phyloP scores from a whole-genome alignment of 805 yeast genomes.

The Kazachstania psychrophila region DNA sequence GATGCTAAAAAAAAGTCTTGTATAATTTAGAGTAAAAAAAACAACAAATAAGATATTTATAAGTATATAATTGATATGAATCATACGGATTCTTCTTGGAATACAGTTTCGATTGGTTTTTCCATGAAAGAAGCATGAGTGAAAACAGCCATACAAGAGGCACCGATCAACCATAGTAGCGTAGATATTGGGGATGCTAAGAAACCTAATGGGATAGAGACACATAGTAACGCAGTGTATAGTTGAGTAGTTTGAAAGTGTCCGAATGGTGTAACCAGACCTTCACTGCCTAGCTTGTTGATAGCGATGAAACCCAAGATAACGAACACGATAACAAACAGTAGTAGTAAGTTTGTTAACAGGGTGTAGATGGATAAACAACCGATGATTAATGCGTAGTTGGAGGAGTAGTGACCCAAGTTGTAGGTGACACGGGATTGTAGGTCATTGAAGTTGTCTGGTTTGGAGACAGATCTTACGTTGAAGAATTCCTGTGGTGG shows the following conservation, averaged over 20 bases:
- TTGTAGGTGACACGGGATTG: conserved; percentile 86
- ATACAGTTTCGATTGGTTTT: conserved; percentile 90
- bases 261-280: conserved; percentile 66
- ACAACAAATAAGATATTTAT: no score
- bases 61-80: no score
- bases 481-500: conserved; percentile 94
- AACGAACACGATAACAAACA: conserved; percentile 73
- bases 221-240: conserved; percentile 70
- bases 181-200: conserved; percentile 86
- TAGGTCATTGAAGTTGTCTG: conserved; percentile 77
- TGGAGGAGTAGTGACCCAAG: conserved; percentile 77
- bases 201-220: conserved; percentile 74
- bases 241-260: conserved; percentile 67
- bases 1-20: no score
- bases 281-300: conserved; percentile 70
- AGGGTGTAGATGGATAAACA: conserved; percentile 75
- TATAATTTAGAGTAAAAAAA: no score
- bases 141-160: conserved; percentile 66
- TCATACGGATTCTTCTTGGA: conserved; percentile 58
- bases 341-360: conserved; percentile 71
- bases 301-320: conserved; percentile 72
- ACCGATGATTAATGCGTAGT: conserved; percentile 67
- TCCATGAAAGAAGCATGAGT: conserved; percentile 88
- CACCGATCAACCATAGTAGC: conserved; percentile 84
- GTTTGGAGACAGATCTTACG: conserved; percentile 79